Conservation (phyloP, 2,329 filamentous ascomycete species). For the Colletotrichum limetticola region DNA sequence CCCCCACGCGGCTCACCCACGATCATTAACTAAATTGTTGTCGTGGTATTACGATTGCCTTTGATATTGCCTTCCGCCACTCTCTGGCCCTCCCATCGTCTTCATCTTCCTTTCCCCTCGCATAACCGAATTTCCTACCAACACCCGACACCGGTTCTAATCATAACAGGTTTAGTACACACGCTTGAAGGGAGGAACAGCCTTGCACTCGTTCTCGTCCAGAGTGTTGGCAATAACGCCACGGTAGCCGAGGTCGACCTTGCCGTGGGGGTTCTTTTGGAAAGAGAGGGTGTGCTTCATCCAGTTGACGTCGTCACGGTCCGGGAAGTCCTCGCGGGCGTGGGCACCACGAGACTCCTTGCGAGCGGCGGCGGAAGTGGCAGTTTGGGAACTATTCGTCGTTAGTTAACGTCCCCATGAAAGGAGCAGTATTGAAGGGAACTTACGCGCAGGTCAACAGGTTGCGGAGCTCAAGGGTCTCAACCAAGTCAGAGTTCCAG, state of each 20-base stretch:
- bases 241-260: conserved; percentile 88
- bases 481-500: conserved; percentile 98
- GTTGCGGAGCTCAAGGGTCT: conserved; percentile 95
- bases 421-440: not conserved
- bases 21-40: conserved; percentile 24
- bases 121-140: conserved; percentile 8
- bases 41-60: conserved; percentile 31
- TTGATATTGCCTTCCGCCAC: conserved; percentile 5
- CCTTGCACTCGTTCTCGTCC: conserved; percentile 95
- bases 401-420: conserved; percentile 4
- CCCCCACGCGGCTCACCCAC: conserved; percentile 16
- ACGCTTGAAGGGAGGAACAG: conserved; percentile 96
- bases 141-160: conserved; percentile 31
- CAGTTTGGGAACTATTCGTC: conserved; percentile 80
- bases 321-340: conserved; percentile 95
- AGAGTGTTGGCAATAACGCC: conserved; percentile 84
- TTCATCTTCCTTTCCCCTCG: not conserved
- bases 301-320: conserved; percentile 95
- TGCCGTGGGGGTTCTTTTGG: conserved; percentile 92
- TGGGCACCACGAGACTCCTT: conserved; percentile 98
- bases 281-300: conserved; percentile 99
- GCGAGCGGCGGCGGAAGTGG: conserved; percentile 87
- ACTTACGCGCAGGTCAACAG: conserved; percentile 95
- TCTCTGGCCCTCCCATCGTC: not conserved
- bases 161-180: conserved; percentile 72